These are phyloP conservation scores for Oryza nivara DNA, from an alignment of 176 grass and related monocot species.

Conservation along the genomic window DNA sequence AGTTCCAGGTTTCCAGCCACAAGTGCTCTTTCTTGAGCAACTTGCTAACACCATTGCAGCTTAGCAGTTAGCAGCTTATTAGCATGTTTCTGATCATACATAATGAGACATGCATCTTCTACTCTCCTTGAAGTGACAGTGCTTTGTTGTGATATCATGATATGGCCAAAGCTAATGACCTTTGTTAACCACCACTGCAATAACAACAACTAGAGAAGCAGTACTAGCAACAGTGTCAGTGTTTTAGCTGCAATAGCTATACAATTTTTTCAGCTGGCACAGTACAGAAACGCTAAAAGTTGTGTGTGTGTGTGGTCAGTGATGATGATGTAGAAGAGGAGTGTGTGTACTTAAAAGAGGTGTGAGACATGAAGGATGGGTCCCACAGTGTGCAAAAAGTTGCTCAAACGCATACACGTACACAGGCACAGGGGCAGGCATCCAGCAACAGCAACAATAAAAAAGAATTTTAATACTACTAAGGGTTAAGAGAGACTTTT, in stretches of 20 bases:
- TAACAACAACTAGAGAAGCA: not conserved
- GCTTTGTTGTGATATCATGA: not conserved
- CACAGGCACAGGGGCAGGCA: conserved; percentile 17
- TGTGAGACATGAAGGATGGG: conserved; percentile 23
- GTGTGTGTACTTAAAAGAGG: conserved; percentile 20
- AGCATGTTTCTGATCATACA: not conserved
- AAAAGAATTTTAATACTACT: not conserved
- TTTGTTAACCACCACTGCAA: conserved; percentile 1
- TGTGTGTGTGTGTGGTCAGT: not conserved
- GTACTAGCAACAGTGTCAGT: not conserved
- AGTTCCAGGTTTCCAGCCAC: not conserved
- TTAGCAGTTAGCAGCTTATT: not conserved
- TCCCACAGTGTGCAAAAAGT: conserved; percentile 15
- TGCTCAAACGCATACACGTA: conserved; percentile 38
- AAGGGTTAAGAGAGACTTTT: conserved; percentile 35
- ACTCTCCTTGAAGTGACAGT: not conserved
- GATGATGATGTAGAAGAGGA: conserved; percentile 16
- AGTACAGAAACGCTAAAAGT: conserved; percentile 13
- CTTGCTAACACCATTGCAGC: not conserved
- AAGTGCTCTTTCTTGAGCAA: no score
- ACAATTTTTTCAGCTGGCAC: conserved; percentile 1
- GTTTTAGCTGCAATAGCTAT: not conserved
- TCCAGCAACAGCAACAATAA: conserved; percentile 12
- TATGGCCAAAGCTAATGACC: not conserved
- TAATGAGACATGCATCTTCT: not conserved